These are phyloP conservation scores for Ogataea philodendri DNA, from an alignment of 805 yeast species.

Conservation along the genomic window DNA sequence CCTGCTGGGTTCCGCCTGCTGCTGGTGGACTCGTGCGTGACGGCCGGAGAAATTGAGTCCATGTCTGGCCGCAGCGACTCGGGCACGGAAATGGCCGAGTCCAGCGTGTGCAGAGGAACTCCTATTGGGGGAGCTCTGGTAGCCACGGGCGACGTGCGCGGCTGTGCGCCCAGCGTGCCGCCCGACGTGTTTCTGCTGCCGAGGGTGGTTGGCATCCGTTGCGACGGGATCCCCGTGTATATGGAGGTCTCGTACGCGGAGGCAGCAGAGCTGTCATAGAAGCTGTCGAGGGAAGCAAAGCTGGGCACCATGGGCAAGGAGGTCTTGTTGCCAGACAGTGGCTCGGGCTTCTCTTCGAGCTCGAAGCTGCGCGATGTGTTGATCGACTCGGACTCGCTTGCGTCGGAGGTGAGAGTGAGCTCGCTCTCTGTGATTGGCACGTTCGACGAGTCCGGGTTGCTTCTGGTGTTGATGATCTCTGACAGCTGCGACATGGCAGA, in stretches of 20 bases:
- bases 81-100: conserved; percentile 30
- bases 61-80: conserved; percentile 23
- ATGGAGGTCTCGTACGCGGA: conserved; percentile 4
- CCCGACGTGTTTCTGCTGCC: conserved; percentile 8
- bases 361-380: conserved; percentile 16
- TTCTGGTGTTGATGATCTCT: conserved; percentile 20
- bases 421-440: conserved; percentile 15
- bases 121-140: conserved; percentile 2
- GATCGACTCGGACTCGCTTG: conserved; percentile 1
- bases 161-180: conserved; percentile 8
- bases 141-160: conserved; percentile 2
- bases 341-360: conserved; percentile 24
- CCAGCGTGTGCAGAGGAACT: conserved; percentile 16
- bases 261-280: conserved; percentile 38
- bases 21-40: conserved; percentile 14
- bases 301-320: conserved; percentile 63
- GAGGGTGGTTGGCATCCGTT: conserved; percentile 9
- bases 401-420: conserved; percentile 12
- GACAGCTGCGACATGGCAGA: conserved; percentile 24
- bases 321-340: conserved; percentile 14
- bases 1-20: conserved; percentile 3
- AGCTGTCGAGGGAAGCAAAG: conserved; percentile 74
- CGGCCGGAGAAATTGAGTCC: conserved; percentile 25
- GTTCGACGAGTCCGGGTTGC: conserved; percentile 3
- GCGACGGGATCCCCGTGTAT: conserved; percentile 12